Base-by-base conservation (phyloP, 1,139 yeast species). In the Protomyces arabidopsidicola region DNA sequence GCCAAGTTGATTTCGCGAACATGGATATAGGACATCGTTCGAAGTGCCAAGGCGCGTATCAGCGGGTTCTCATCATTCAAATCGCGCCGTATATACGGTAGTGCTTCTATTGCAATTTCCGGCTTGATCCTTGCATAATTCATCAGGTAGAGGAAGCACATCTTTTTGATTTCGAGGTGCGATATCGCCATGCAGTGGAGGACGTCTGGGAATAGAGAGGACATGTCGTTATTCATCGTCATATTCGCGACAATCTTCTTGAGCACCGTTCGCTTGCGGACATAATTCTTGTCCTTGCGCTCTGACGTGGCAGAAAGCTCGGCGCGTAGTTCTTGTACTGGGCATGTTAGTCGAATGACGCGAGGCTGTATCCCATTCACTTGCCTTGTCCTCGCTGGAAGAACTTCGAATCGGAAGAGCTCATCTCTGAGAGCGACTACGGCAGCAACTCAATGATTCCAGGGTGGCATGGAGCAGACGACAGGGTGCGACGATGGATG, bases 181-280 rank as follows among this genome's bases (percentile, higher is more conserved):
- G 83, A 84, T 22, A 82, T 77, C 61, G 80, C 77, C 79, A 89
- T 80, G 64, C 88, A 78, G 10, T 77, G 77, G 8, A 88, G 73
- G 12, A 91, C 81, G 56, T 88, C 95, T 0, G 87, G 85, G 72
- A 86, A 82, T 66, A 91, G 72, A 45, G 78, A 72, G 10, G 84
- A 79, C 83, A 90, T 82, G 71, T 91, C 97, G 68, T 90, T 90
- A 65, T 90, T 90, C 76, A 90, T 79, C 3, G 95, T 86, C 75
- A 90, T 81, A 73, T 90, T 91, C 54, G 96, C 95, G 6, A 90
- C 80, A 36, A 90, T 81, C 72, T 88, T 88, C 73, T 86, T 86
- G 69, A 93, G 77, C 0, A 90, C 85, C 24, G 81, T 76, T 72
- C 84, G 85, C 71, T 85, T 78, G 65, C 79, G 73, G 75, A 78